Conservation (phyloP, 768 basidiomycete genomes). For the Coprinopsis cinerea region DNA sequence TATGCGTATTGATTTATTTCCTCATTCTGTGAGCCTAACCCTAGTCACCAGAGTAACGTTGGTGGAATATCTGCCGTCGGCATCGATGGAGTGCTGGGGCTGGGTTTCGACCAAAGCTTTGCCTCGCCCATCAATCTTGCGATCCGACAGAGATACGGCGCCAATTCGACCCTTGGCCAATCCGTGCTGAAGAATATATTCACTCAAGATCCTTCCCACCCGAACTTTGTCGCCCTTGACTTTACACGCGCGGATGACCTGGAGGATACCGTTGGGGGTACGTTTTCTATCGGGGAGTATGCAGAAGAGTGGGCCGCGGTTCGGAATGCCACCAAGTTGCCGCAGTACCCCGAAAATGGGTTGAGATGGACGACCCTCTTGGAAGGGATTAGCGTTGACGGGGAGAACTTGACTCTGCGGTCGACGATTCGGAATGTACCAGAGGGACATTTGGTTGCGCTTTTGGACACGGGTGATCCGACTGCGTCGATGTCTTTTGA, state of each 20-base stretch:
- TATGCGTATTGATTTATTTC: not conserved
- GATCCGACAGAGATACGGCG: constrained; percentile 19
- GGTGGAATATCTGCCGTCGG: constrained; percentile 14
- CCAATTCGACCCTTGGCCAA: constrained; percentile 23
- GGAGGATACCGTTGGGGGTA: constrained; percentile 31
- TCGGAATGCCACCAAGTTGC: constrained; percentile 23
- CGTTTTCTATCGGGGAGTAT: constrained; percentile 38
- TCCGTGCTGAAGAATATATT: constrained; percentile 38
- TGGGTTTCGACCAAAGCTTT: constrained; percentile 25
- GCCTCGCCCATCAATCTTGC: constrained; percentile 25
- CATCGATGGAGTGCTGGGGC: constrained; percentile 29
- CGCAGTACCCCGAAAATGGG: constrained; percentile 27
- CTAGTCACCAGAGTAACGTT: not conserved
- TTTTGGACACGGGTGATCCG: constrained; percentile 7
- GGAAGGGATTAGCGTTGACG: constrained; percentile 31
- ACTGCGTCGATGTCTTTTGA: not conserved
- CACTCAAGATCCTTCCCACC: constrained; percentile 23
- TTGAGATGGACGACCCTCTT: constrained; percentile 38
- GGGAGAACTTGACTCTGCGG: constrained; percentile 18
- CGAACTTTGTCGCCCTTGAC: constrained; percentile 37
- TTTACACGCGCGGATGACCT: constrained; percentile 35
- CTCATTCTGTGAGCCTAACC: no score
- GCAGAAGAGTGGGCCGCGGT: constrained; percentile 27
- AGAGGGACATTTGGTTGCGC: constrained; percentile 21
- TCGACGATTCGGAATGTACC: constrained; percentile 27